Percentiles rank a stretch among this genome's conserved stretches.
Evolutionary conservation across 805 yeast genomes (phyloP).

Genomic region (Yamadazyma phyllophila): DNA sequence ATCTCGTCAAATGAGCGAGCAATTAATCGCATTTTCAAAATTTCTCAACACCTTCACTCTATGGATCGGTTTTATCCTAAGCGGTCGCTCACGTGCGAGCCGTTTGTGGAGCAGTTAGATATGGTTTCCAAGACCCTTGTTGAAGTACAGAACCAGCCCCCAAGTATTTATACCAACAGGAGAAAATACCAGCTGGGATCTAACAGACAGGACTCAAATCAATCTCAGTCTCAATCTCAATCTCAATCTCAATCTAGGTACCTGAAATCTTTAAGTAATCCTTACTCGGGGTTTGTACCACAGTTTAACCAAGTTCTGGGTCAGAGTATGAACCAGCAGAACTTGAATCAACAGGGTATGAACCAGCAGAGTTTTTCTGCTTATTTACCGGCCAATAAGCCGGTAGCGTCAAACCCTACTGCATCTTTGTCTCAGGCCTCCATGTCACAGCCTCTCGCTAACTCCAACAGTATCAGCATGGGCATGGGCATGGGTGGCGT

Average conservation of each 20-base stretch:
- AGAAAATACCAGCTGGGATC: constrained; percentile 1
- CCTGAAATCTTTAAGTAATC: neutral
- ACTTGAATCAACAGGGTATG: neutral
- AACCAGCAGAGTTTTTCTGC: neutral
- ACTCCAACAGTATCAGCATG: neutral
- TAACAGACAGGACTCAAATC: neutral
- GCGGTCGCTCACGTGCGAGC: constrained; percentile 25
- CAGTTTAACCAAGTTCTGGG: neutral
- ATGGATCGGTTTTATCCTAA: constrained; percentile 17
- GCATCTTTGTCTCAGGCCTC: neutral
- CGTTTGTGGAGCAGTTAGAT: constrained; percentile 35
- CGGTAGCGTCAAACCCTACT: neutral
- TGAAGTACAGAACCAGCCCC: constrained; percentile 35
- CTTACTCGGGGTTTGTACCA: neutral
- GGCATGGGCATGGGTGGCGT: neutral
- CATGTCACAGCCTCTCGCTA: neutral
- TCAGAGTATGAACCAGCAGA: neutral
- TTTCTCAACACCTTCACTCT: neutral
- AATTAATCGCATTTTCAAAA: constrained; percentile 3
- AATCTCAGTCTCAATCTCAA: neutral
- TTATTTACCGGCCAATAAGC: neutral
- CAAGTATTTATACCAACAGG: constrained; percentile 7
- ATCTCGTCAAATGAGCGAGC: constrained; percentile 6
- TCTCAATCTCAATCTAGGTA: neutral
- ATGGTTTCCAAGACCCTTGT: constrained; percentile 28